These are phyloP conservation scores for Termitomyces heimii DNA, from an alignment of 768 basidiomycete genomes.

Conservation along the genomic window DNA sequence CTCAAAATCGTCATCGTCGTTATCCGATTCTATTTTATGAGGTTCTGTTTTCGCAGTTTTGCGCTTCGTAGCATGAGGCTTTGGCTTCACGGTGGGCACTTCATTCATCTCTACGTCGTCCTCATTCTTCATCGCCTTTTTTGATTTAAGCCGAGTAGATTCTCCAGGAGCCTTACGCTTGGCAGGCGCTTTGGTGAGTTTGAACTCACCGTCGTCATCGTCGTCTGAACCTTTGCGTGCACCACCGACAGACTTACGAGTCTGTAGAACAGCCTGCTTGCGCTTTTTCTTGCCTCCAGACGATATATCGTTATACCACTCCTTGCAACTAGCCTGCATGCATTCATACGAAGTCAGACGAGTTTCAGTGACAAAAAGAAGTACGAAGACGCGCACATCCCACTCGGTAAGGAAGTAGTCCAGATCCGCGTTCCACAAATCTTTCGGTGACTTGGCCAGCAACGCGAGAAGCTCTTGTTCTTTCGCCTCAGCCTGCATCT, in stretches of 20 bases:
- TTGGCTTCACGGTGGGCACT: slow-evolving; percentile 1
- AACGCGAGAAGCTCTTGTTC: slow-evolving; percentile 74
- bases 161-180: slow-evolving; percentile 34
- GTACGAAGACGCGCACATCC: slow-evolving; percentile 53
- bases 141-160: slow-evolving; percentile 22
- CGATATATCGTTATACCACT: slow-evolving; percentile 37
- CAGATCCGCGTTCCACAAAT: slow-evolving; percentile 88
- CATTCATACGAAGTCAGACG: not conserved
- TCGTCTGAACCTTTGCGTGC: slow-evolving; percentile 26
- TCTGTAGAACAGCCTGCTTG: slow-evolving; percentile 40
- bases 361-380: not conserved
- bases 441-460: slow-evolving; percentile 70
- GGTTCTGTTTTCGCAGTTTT: slow-evolving; percentile 19
- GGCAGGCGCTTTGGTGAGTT: slow-evolving; percentile 36
- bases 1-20: slow-evolving; percentile 11
- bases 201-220: slow-evolving; percentile 44
- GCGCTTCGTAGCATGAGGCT: slow-evolving; percentile 10
- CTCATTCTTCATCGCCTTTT: slow-evolving; percentile 19
- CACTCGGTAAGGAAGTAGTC: slow-evolving; percentile 80
- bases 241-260: slow-evolving; percentile 42
- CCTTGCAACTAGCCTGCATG: slow-evolving; percentile 35
- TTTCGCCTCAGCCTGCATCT: slow-evolving; percentile 74
- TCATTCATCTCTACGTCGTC: slow-evolving; percentile 22
- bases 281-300: slow-evolving; percentile 39
- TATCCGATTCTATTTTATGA: slow-evolving; percentile 14